Base-by-base conservation (phyloP, 371 early-diverging fungal genomes). In the Lichtheimia corymbifera region DNA sequence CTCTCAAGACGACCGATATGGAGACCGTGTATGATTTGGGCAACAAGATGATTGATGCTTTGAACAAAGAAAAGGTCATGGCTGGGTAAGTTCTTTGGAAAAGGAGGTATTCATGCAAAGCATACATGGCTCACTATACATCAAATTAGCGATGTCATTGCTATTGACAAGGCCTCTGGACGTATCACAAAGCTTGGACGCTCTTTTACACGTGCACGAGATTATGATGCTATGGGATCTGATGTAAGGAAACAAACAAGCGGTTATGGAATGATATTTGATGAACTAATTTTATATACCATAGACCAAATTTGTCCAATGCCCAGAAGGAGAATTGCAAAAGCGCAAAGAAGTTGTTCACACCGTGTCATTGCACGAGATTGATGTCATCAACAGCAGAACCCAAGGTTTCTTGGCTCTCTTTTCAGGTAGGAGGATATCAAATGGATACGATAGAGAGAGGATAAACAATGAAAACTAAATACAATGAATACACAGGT, bases 1-100 rank as follows among this genome's bases (percentile, higher is more conserved):
- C 96, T 49, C 73, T 99, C 41, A 99, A 99, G 80, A 99, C 99
- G 20, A 97, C 97, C 24, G 99, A 99, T 59, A 99, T 99, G 99
- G 99, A 99, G 79, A 98, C 99, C 20, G 90, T 97, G 52, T 99
- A 98, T 75, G 99, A 98, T 70, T 79, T 99, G 65, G 99, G 99
- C 4, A 90, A 92, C 61, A 99, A 98, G 81, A 99, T 99, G 97
- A 94, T 98, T 66, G 94, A 94, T 61, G 83, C 95, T 27, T 73
- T 99, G 65, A 94, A 92, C 76, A 96, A 96, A 79, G 99, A 99
- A 67, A 99, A 97, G 76, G 95, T 98, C 27, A 86, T 91, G 76
- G 95, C 95, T 35, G 99, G 97, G 87, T 87, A 83, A 35, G 51
- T 51, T 14, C 5, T 50, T 2, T 24, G 14, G 18, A 51, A 7